A percentile compares a stretch with the other conserved stretches of the same genome.
phyloP scores from a whole-genome alignment of 2,329 filamentous ascomycete species.

The Monilinia fructicola region DNA sequence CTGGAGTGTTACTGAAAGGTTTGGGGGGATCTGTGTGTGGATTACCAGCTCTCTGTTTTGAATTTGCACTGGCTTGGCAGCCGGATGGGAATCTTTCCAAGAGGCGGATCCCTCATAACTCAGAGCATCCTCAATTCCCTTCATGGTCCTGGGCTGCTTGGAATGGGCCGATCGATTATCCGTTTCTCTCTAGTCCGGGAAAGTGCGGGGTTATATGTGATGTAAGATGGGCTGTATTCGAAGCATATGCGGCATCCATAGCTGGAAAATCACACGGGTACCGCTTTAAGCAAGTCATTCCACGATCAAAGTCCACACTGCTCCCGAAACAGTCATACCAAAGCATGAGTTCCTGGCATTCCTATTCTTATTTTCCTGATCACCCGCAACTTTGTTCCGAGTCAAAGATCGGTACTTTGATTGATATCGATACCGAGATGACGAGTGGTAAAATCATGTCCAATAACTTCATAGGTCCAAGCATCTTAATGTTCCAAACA shows the following conservation, averaged over 20 bases:
- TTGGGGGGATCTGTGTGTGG: background rate
- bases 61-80: conserved; percentile 1
- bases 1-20: background rate
- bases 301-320: conserved; percentile 3
- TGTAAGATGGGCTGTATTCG: conserved; percentile 2
- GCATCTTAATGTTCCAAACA: background rate
- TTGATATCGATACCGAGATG: background rate
- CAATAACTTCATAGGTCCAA: background rate
- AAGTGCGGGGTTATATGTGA: background rate
- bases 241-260: background rate
- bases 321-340: background rate
- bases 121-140: background rate
- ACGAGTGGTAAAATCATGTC: background rate
- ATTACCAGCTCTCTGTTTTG: conserved; percentile 5
- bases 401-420: rapidly evolving
- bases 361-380: background rate
- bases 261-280: too few relatives aligned
- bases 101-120: background rate
- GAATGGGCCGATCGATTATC: background rate
- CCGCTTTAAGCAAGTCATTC: background rate
- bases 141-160: conserved; percentile 10
- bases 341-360: conserved; percentile 1
- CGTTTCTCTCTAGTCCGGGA: background rate
- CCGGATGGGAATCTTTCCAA: background rate
- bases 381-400: too few relatives aligned